A percentile compares a stretch with the other conserved stretches of the same genome.
phyloP scores from a whole-genome alignment of 2,329 filamentous ascomycete genomes.

The Hymenotorrendiella dingleyae region DNA sequence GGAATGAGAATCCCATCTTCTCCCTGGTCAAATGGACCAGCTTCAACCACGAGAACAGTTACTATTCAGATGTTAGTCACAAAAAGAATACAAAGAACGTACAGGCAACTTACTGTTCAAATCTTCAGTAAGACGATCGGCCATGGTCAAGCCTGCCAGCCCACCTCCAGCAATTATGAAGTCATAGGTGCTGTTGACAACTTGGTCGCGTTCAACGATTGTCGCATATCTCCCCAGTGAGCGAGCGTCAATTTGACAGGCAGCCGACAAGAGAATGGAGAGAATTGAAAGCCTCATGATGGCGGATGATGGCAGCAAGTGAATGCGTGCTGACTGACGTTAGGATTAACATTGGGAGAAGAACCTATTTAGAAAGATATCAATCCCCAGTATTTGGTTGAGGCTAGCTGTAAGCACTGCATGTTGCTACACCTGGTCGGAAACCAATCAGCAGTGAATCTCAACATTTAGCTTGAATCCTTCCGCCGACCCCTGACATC shows the following conservation, averaged over 20 bases:
- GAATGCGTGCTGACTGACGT: too few species aligned
- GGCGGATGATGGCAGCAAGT: not conserved
- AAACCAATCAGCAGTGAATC: too few species aligned
- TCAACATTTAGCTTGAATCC: too few species aligned
- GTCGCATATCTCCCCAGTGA: slow-evolving; percentile 22
- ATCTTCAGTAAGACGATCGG: slow-evolving; percentile 2
- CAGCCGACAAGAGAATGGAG: not conserved
- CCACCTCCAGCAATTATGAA: slow-evolving; percentile 3
- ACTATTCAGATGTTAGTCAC: not conserved
- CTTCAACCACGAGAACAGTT: slow-evolving; percentile 3
- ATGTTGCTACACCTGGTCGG: too few species aligned
- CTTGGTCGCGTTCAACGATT: slow-evolving; percentile 2
- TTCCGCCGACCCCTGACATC: too few species aligned
- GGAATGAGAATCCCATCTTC: not conserved
- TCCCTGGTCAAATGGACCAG: not conserved
- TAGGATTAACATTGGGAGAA: too few species aligned
- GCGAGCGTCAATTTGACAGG: slow-evolving; percentile 1
- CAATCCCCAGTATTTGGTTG: too few species aligned
- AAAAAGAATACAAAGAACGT: too few species aligned
- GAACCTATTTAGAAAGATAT: too few species aligned
- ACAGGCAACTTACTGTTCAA: not conserved
- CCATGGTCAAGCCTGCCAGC: slow-evolving; percentile 1
- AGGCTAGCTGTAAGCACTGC: too few species aligned
- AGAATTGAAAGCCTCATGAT: not conserved
- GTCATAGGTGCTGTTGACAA: slow-evolving; percentile 6